A percentile compares a stretch with the other conserved stretches of the same genome.
These are phyloP conservation scores for Xanthoparmelia taractica DNA, from an alignment of 495 filamentous ascomycete genomes.

Conservation along the genomic window DNA sequence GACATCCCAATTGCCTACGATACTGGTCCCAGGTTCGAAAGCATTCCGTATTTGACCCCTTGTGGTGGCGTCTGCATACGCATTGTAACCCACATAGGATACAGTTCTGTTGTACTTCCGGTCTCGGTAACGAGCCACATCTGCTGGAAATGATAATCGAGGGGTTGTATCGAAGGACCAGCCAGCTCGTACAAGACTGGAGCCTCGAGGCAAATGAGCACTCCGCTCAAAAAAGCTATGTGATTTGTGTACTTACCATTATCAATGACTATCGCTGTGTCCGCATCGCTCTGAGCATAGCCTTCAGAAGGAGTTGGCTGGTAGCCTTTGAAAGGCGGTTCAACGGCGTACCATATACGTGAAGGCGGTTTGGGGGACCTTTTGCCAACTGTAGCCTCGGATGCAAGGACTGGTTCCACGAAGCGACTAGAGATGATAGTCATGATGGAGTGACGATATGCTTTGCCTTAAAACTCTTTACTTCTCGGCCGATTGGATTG, in stretches of 20 bases:
- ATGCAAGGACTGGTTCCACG: conserved; percentile 33
- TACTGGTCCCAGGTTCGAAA: conserved; percentile 82
- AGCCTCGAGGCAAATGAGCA: conserved; percentile 47
- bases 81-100: conserved; percentile 83
- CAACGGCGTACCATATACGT: conserved; percentile 49
- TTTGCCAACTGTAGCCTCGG: conserved; percentile 32
- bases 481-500: background rate
- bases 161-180: conserved; percentile 86
- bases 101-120: conserved; percentile 83
- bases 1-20: conserved; percentile 95
- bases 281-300: conserved; percentile 50
- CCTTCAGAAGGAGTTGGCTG: conserved; percentile 60
- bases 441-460: conserved; percentile 33
- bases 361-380: conserved; percentile 42
- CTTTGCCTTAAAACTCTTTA: background rate
- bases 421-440: conserved; percentile 43
- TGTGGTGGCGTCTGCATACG: conserved; percentile 88
- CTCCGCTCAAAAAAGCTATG: background rate
- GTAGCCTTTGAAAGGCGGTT: conserved; percentile 72
- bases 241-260: conserved; percentile 56
- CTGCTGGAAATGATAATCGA: conserved; percentile 70
- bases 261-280: conserved; percentile 88
- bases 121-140: conserved; percentile 89
- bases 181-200: conserved; percentile 79
- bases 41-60: conserved; percentile 81